Base-by-base conservation (phyloP, 768 basidiomycete species). In the Lactifluus hygrophoroides region DNA sequence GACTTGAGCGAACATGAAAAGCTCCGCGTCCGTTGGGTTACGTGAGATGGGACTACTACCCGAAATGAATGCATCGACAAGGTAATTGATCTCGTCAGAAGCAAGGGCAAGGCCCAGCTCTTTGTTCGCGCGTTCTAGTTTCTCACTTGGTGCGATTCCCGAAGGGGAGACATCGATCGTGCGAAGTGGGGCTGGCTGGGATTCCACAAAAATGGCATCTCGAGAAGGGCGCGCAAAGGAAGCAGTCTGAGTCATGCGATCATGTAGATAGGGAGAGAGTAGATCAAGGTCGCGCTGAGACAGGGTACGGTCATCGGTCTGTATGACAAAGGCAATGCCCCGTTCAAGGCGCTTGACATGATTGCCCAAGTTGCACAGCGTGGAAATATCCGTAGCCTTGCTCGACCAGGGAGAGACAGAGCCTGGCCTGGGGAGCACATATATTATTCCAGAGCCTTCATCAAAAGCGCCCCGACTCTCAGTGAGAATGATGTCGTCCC, bases 1-100 rank as follows among this genome's bases (percentile, higher is more conserved):
- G 70, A 99, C 95, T 69, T 99, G 96, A 3, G 96, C 95, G 71
- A 98, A 99, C 96, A 98, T 99, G 81, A 99, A 99, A 8, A 99
- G 78, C 70, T 99, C 96, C 3, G 95, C 94, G 69, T 98, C 96
- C 38, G 90, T 96, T 8, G 95, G 96, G 68, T 92, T 86, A 35
- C 94, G 84, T 48, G 77, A 77, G 70, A 88, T 82, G 1, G 88
- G 78, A 13, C 76, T 68, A 5, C 75, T 57, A 5, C 88, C 86
- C n/a, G 86, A 77, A 27, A 90, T 77, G 71, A 93, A 99, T 11
- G 90, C 93, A 53, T 88, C 78, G 63, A 96, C 80, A 62, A 98
- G 84, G 72, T 97, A 99, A 32, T 51, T 82, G 61, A 98, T 90
- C 70, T 99, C 96, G 55, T 93, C 88, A 0, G 80, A 66, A 0